These are phyloP conservation scores for Lepidopterella palustris DNA, from an alignment of 495 filamentous ascomycete species.

Conservation along the genomic window DNA sequence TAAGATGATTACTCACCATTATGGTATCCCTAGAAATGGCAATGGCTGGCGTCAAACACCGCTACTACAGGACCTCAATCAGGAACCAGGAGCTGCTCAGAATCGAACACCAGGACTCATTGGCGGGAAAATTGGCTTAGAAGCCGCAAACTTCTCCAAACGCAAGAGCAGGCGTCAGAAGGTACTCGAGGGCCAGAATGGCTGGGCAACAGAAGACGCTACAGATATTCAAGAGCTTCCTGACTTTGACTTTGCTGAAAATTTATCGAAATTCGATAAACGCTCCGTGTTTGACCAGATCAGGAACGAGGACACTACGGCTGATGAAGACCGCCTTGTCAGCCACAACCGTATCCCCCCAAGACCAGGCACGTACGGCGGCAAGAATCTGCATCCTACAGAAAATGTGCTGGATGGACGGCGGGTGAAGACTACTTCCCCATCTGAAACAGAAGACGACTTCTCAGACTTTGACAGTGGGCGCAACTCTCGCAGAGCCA, in stretches of 20 bases:
- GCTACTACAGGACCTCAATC: conserved; percentile 51
- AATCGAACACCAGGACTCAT: conserved; percentile 27
- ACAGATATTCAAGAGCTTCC: conserved; percentile 93
- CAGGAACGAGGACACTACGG: conserved; percentile 75
- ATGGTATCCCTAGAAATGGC: conserved; percentile 20
- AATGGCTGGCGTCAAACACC: conserved; percentile 83
- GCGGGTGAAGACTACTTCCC: conserved; percentile 43
- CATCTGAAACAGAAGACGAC: conserved; percentile 60
- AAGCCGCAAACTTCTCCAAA: conserved; percentile 24
- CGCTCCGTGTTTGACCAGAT: conserved; percentile 80
- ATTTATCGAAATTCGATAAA: conserved; percentile 92
- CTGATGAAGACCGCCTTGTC: conserved; percentile 82
- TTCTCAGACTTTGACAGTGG: conserved; percentile 48
- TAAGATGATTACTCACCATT: too few species aligned
- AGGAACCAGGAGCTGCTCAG: conserved; percentile 35
- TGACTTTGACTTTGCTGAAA: conserved; percentile 87
- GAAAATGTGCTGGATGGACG: conserved; percentile 77
- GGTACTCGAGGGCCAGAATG: conserved; percentile 62
- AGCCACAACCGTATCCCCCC: conserved; percentile 71
- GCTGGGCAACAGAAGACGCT: conserved; percentile 94
- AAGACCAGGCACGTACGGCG: conserved; percentile 70
- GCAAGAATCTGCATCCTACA: conserved; percentile 84
- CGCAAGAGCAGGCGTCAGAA: conserved; percentile 37
- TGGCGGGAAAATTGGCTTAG: conserved; percentile 20
- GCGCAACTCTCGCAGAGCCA: conserved; percentile 47